Base-by-base conservation (phyloP, 2,329 filamentous ascomycete genomes). In the Elsinoe necatrix region DNA sequence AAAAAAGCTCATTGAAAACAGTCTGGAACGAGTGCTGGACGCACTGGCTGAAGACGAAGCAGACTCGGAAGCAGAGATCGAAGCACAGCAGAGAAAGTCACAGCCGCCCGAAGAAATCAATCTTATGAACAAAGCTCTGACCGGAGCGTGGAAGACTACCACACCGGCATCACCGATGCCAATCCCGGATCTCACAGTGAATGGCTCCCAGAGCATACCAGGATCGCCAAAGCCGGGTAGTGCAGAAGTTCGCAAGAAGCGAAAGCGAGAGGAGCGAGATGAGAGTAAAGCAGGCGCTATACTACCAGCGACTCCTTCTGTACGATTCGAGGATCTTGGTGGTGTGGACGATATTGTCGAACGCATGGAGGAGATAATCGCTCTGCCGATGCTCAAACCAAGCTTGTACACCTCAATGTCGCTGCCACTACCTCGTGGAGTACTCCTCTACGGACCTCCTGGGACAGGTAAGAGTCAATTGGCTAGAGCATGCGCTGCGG, bases 381-480 rank as follows among this genome's bases (percentile, higher is more conserved):
- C 87, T 39, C 77, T 89, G 61, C 89, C 89, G 1, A 81, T 95
- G 67, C 78, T 83, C 16, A 78, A 77, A 27, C 84, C 86, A 0
- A 77, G 85, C 61, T 78, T 82, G 48, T 92, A 87, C 64, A 72
- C 80, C 34, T 74, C 78, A 16, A 81, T 82, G 31, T 82, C 84
- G 23, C 79, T 88, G 43, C 83, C 86, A 34, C 83, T 86, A 39
- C 83, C 85, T 34, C 81, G 85, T 47, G 87, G 87, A 59, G 84
- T 95, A 14, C 72, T 95, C 21, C 77, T 95, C 4, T 86, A 95
- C 70, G 89, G 89, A 0, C 89, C 89, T 0, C 88, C 89, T 2
- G 89, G 89, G 23, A 93, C 89, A 66, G 89, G 89, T 63, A 95
- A 95, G 71, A 95, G 89, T 0, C 85, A 88, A 75, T 83, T 95